Evolutionary conservation across 2,329 filamentous ascomycete genomes (phyloP), one percentile per base, ranked within the genome.

Genomic region (Cephalotrichum gorgonifer): DNA sequence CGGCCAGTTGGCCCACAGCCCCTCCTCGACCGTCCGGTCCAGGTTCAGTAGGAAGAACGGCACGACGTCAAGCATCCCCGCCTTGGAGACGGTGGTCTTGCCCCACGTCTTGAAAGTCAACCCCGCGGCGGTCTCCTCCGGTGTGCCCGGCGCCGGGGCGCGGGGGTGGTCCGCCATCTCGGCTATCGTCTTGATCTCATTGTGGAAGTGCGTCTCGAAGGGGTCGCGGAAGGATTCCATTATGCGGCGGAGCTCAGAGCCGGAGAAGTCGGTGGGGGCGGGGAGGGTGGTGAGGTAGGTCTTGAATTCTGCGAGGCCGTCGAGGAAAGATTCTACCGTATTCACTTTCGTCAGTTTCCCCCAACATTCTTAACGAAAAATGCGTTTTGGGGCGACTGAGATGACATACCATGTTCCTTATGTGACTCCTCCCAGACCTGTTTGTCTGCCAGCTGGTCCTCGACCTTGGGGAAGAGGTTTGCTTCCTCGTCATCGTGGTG

Each of bases 1-100:
- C 42, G 81, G 81, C 79, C 80, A 85, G 55, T 73, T 71, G 12
- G 68, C 69, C 78, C 80, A 83, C 57, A 71, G 60, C 23, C 78
- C 78, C 6, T 74, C 74, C 62, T 85, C 81, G 14, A 66, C 70
- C 3, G 73, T 79, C 39, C 68, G 62, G 59, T 85, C 81, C 22
- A 82, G 63, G 57, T 84, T 84, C 54, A 82, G 61, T 50, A 84
- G 58, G 65, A 84, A 82, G 56, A 85, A 83, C 1, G 79, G 79
- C 15, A 84, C 73, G 0, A 79, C 79, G 51, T 83, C 78, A 17
- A 72, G 66, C 33, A 72, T 68, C 26, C 77, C 76, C 0, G 76
- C 78, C 63, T 81, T 81, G 44, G 69, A 75, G n/a, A 83, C 74
- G 2, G 78, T 81, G 59, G 69, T 74, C 68, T 81, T 81, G 51